Evolutionary conservation across 2,329 filamentous ascomycete species (phyloP).

Genomic region (Pseudogymnoascus sp.): DNA sequence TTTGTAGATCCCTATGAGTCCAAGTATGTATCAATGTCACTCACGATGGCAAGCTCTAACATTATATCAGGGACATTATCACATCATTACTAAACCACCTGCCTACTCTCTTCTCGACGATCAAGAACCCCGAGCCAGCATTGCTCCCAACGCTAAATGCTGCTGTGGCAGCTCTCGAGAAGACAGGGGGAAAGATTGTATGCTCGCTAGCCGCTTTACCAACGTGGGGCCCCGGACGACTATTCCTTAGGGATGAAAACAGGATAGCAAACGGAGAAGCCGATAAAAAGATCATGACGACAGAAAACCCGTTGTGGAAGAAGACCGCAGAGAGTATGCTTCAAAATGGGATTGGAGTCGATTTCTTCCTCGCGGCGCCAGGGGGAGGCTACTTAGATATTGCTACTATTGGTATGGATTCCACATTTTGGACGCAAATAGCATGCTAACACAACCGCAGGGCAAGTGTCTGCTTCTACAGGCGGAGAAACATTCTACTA

Average conservation of each 20-base stretch:
- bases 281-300: conserved; percentile 85
- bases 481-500: conserved; percentile 96
- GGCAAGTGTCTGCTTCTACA: conserved; percentile 78
- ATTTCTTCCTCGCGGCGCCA: conserved; percentile 91
- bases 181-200: conserved; percentile 85
- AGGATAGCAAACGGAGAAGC: conserved; percentile 79
- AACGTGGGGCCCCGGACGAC: conserved; percentile 79
- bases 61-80: conserved; percentile 55
- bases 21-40: conserved; percentile 41
- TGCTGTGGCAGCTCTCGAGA: conserved; percentile 71
- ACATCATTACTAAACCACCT: conserved; percentile 76
- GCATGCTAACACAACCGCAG: conserved; percentile 33
- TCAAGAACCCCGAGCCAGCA: conserved; percentile 87
- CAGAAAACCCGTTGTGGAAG: conserved; percentile 81
- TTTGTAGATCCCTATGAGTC: conserved; percentile 94
- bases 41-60: neutral
- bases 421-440: conserved; percentile 8
- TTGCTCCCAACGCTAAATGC: conserved; percentile 78
- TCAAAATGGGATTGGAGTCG: conserved; percentile 74
- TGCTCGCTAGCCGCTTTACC: conserved; percentile 82
- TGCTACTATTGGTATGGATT: conserved; percentile 68
- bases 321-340: conserved; percentile 84
- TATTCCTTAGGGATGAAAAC: conserved; percentile 80
- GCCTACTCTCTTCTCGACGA: conserved; percentile 74
- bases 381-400: conserved; percentile 88